Percentiles rank a stretch among this genome's conserved stretches.
Conservation (phyloP, 768 basidiomycete species). For the Amanita fuliginea region DNA sequence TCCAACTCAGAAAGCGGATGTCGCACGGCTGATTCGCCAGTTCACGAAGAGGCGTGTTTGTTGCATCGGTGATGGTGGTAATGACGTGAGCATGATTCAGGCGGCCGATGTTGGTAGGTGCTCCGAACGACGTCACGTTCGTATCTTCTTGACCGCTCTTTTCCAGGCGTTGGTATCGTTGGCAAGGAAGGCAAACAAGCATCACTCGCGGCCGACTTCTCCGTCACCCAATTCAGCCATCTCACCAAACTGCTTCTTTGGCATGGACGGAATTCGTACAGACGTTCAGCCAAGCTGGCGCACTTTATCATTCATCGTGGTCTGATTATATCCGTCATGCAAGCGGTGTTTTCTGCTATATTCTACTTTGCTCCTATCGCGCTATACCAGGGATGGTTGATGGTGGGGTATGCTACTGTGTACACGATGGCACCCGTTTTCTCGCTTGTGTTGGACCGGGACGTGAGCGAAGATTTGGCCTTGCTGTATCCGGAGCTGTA, state of each 20-base stretch:
- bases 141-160: not conserved
- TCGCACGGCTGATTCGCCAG: constrained; percentile 83
- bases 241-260: constrained; percentile 95
- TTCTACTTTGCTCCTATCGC: constrained; percentile 96
- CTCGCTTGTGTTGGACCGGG: constrained; percentile 89
- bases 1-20: constrained; percentile 97
- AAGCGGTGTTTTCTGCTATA: constrained; percentile 90
- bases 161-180: constrained; percentile 86
- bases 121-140: not conserved
- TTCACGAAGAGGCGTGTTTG: constrained; percentile 94
- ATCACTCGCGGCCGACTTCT: constrained; percentile 97
- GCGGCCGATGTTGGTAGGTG: constrained; percentile 93
- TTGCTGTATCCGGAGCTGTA: constrained; percentile 95
- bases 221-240: constrained; percentile 92
- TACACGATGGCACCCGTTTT: constrained; percentile 99
- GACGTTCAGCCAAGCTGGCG: constrained; percentile 93
- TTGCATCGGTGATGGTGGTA: constrained; percentile 98
- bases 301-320: constrained; percentile 99
- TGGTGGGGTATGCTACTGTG: constrained; percentile 92
- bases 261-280: constrained; percentile 98
- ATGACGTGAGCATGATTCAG: constrained; percentile 99
- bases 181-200: constrained; percentile 99
- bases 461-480: constrained; percentile 93
- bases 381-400: constrained; percentile 94
- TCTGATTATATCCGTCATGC: constrained; percentile 94